Evolutionary conservation across 768 basidiomycete genomes (phyloP), one percentile per base, ranked within the genome.

Genomic region (Amanita muscaria): DNA sequence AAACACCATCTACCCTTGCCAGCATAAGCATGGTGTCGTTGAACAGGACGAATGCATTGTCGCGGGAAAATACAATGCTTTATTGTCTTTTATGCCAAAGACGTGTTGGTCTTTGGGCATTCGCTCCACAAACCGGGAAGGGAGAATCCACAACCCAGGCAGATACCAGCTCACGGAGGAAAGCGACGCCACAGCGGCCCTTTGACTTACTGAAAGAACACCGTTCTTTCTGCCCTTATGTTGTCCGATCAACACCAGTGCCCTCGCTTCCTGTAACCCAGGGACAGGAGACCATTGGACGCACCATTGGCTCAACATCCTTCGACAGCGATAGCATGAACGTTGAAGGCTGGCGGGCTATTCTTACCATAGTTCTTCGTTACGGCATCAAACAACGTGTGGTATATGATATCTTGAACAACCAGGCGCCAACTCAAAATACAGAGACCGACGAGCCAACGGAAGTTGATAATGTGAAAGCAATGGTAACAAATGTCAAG

Each of bases 201-300:
- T 77, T 90, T 42, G 87, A 91, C 57, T 56, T 89, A 29, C 59
- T 88, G 37, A 83, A 79, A 54, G 88, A 91, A 59, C 88, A 90
- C 57, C 74, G 88, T 21, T 83, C 84, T 2, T 88, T 85, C 53
- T 90, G 88, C 52, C 88, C 88, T n/a, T 90, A 88, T 49, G 74
- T 86, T 22, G 79, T 82, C 27, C 72, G 74, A 11, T 84, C 83
- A 5, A 86, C 82, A 2, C 55, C 68, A 2, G 66, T 86, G 9
- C 82, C 83, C 3, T 73, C 77, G 2, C 59, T 79, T 7, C 72
- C 77, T 9, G 30, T 24, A 46, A 4, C 12, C 48, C 50, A 23
- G 40, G 23, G 40, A 25, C 50, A n/a, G n/a, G n/a, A n/a, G n/a
- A n/a, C n/a, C n/a, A n/a, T n/a, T n/a, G n/a, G n/a, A n/a, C n/a